Conservation (phyloP, 139 green algal species). For the Volvox africanus region DNA sequence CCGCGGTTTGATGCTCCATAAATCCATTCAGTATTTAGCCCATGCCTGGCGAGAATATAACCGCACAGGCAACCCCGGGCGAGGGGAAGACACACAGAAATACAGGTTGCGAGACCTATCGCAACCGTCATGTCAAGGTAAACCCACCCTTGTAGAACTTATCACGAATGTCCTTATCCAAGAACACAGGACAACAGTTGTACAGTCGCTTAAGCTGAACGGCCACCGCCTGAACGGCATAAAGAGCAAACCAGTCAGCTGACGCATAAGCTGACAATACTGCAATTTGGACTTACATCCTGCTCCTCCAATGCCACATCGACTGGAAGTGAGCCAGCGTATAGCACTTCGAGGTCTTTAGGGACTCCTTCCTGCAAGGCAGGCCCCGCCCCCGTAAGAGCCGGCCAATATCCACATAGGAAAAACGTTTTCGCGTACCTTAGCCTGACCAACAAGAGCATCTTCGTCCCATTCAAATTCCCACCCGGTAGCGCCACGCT, state of each 20-base stretch:
- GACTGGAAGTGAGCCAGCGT: constrained; percentile 85
- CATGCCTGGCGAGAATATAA: too few species aligned
- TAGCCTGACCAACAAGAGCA: constrained; percentile 93
- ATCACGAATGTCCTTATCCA: constrained; percentile 86
- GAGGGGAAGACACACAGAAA: too few species aligned
- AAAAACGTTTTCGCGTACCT: constrained; percentile 53
- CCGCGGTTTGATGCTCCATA: too few species aligned
- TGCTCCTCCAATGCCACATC: constrained; percentile 88
- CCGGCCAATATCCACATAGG: not conserved
- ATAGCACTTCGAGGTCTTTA: constrained; percentile 82
- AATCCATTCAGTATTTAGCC: too few species aligned
- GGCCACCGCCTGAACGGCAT: constrained; percentile 70
- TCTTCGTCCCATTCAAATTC: constrained; percentile 97
- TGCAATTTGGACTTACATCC: constrained; percentile 69
- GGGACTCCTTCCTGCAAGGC: constrained; percentile 78
- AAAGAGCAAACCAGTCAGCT: not conserved
- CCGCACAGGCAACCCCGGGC: too few species aligned
- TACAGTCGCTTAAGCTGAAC: constrained; percentile 80
- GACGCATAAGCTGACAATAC: not conserved
- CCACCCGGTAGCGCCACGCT: constrained; percentile 70
- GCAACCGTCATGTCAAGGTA: not conserved
- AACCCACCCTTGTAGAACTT: constrained; percentile 92
- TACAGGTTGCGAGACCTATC: not conserved
- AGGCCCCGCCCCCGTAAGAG: not conserved
- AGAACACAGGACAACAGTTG: constrained; percentile 93